A percentile compares a stretch with the other conserved stretches of the same genome.
Evolutionary conservation across 2,329 filamentous ascomycete species (phyloP).

Genomic region (Xylariales sp.): DNA sequence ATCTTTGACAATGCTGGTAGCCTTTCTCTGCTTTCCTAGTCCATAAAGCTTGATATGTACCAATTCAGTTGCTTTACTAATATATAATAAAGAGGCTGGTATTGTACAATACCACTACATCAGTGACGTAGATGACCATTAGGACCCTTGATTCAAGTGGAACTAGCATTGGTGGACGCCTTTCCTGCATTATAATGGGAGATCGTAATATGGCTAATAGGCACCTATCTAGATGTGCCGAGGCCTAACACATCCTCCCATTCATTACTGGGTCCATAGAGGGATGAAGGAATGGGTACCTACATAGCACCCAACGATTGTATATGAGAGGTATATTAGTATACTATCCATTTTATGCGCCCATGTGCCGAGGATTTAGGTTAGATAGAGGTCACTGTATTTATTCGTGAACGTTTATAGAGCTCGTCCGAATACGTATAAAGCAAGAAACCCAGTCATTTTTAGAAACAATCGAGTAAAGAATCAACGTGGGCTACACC

Average conservation of each 20-base stretch:
- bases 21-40: too few species aligned
- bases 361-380: not conserved
- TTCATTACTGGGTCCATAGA: not conserved
- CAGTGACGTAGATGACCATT: too few species aligned
- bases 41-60: too few species aligned
- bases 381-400: not conserved
- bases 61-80: too few species aligned
- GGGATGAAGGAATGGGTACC: not conserved
- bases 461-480: not conserved
- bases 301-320: not conserved
- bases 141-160: not conserved
- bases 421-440: not conserved
- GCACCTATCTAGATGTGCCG: not conserved
- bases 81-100: too few species aligned
- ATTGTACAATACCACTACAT: too few species aligned
- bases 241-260: not conserved
- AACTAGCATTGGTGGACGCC: not conserved
- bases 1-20: too few species aligned
- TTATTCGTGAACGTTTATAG: not conserved
- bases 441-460: not conserved
- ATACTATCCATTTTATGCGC: not conserved
- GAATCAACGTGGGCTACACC: not conserved
- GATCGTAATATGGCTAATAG: slow-evolving; percentile 22
- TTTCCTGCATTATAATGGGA: not conserved
- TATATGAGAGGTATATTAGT: not conserved